These are phyloP conservation scores for Cucurbita maxima DNA, from an alignment of 306 rosid species.

Conservation along the genomic window DNA sequence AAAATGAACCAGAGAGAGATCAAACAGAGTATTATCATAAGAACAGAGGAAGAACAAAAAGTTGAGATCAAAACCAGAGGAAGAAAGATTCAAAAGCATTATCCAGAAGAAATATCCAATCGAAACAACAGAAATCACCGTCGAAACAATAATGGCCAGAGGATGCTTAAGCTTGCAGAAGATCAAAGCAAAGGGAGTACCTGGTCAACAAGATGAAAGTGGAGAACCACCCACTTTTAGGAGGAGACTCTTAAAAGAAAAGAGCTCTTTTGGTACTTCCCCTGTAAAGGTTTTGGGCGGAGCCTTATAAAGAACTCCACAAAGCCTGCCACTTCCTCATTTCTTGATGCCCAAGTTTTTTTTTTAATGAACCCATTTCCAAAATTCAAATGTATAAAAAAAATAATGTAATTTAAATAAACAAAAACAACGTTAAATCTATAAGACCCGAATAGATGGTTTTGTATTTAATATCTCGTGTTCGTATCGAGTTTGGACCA, in stretches of 20 bases:
- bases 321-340: neutral
- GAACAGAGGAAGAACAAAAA: neutral
- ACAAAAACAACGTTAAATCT: no score
- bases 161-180: neutral
- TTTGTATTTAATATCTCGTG: no score
- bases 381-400: no score
- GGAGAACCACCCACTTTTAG: neutral
- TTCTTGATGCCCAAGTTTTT: neutral
- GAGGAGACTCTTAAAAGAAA: neutral
- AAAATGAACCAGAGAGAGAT: neutral
- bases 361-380: neutral
- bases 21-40: neutral
- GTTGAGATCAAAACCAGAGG: neutral
- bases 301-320: neutral
- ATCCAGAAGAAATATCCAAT: neutral
- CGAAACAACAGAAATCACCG: neutral
- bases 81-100: neutral
- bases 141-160: neutral
- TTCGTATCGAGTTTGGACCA: no score
- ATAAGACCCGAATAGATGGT: no score
- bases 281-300: neutral
- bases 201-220: neutral
- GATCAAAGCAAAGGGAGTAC: neutral
- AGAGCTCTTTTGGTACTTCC: neutral
- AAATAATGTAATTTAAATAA: no score